Evolutionary conservation across 805 yeast genomes (phyloP), one percentile per base, ranked within the genome.

Genomic region (Zygotorulaspora danielsina): DNA sequence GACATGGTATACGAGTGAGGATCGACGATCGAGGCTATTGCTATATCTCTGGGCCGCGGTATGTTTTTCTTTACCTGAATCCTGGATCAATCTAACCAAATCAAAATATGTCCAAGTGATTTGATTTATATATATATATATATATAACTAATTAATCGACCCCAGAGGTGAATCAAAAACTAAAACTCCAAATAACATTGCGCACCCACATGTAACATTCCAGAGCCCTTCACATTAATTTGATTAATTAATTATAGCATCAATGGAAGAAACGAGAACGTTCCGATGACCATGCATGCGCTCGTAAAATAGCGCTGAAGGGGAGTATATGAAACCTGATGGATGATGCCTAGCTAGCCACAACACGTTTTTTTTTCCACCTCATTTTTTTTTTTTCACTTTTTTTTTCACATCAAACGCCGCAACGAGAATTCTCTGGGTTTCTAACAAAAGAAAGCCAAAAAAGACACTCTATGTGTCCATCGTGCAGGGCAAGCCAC

Each of bases 181-280:
- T 5, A 15, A 12, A 27, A 27, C 9, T n/a, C n/a, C 9, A n/a
- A 27, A n/a, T 27, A 6, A 27, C 6, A 12, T 27, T n/a, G 6
- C 31, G 15, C 31, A 27, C 31, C 31, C 31, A 27, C 31, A 27
- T 27, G 31, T 27, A 27, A 27, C 31, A 27, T 12, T n/a, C 8
- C 31, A 27, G 15, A 8, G 15, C 31, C 18, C 18, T 9, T 12
- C 9, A n/a, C 18, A 18, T 27, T 8, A 5, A 18, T 6, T 9
- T n/a, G 6, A 11, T 11, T 24, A 7, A 24, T n/a, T 27, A 27
- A 27, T 27, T 12, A n/a, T 27, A 27, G 31, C 31, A 27, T 27
- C 31, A 27, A 27, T 27, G 31, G 31, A 27, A 27, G 15, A 18
- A 27, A 27, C 31, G 18, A 27, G 31, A 27, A 27, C 31, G n/a